Base-by-base conservation (phyloP, 2,329 filamentous ascomycete genomes). In the Claviceps sp. region DNA sequence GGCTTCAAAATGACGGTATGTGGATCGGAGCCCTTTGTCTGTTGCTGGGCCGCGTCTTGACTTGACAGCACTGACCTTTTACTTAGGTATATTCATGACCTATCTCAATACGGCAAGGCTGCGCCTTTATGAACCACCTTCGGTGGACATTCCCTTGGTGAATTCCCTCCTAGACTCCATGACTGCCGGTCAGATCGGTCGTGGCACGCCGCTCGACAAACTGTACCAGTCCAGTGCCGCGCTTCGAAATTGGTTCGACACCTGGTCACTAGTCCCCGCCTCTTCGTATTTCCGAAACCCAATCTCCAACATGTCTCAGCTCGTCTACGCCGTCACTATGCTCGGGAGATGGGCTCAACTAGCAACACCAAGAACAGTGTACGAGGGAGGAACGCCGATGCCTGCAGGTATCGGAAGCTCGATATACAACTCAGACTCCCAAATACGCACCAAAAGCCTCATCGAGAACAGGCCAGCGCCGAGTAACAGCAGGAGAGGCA, bases 331-430 rank as follows among this genome's bases (percentile, higher is more conserved):
- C n/a, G 61, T 75, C 43, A 73, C 68, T 4, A 74, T 76, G 68
- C 65, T 78, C 0, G 69, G 72, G 1, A 68, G 75, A 6, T 78
- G 74, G 74, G 70, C 72, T 5, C 74, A 73, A 44, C 64, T 76
- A 0, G 64, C 72, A 0, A 68, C 67, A 0, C 69, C 69, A 0
- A 67, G 67, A 22, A 60, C 62, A 0, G 53, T 67, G 42, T 62
- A 59, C 14, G 56, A 56, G 10, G 54, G 59, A 0, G 55, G 55
- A 5, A 57, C 58, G 4, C 54, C 61, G 0, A 64, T 65, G 60
- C 62, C 63, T 0, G 44, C 48, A 5, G 59, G 63, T 38, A 56
- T 56, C 1, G 61, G 59, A 7, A 57, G 56, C 14, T 52, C 58
- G 1, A 48, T 57, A 0, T 62, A 60, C 7, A 57, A 53, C n/a